Evolutionary conservation across 768 basidiomycete species (phyloP).

Genomic region (Gloeophyllum trabeum): DNA sequence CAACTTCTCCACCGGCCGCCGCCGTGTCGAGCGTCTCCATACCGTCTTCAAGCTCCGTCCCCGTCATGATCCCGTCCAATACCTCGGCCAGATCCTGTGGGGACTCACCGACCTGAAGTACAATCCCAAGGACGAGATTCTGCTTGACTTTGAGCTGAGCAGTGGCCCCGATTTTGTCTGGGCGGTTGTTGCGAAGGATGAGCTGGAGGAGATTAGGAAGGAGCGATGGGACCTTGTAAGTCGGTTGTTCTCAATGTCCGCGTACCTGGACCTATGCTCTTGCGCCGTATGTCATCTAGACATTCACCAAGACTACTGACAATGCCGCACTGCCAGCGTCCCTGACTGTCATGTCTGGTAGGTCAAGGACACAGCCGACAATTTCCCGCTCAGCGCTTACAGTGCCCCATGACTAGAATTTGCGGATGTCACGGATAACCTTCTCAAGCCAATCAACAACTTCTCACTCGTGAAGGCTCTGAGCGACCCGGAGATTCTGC

Average conservation of each 20-base stretch:
- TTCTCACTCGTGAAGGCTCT: slow-evolving; percentile 47
- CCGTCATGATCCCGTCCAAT: slow-evolving; percentile 72
- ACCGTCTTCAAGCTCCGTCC: slow-evolving; percentile 69
- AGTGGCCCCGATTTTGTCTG: slow-evolving; percentile 64
- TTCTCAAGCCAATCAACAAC: slow-evolving; percentile 49
- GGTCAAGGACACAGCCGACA: background rate
- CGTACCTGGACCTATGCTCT: too few relatives aligned
- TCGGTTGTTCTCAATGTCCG: slow-evolving; percentile 8
- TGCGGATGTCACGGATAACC: slow-evolving; percentile 71
- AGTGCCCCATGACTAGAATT: too few relatives aligned
- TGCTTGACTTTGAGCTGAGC: slow-evolving; percentile 69
- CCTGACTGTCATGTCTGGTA: slow-evolving; percentile 71
- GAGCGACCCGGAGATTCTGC: slow-evolving; percentile 48
- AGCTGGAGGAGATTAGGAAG: slow-evolving; percentile 56
- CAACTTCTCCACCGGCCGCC: slow-evolving; percentile 80
- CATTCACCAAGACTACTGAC: slow-evolving; percentile 74
- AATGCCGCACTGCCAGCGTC: slow-evolving; percentile 44
- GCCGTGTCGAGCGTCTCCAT: slow-evolving; percentile 67
- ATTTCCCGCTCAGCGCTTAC: slow-evolving; percentile 5
- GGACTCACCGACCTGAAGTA: slow-evolving; percentile 71
- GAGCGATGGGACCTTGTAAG: slow-evolving; percentile 82
- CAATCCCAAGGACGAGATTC: slow-evolving; percentile 52
- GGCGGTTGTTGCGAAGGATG: slow-evolving; percentile 75
- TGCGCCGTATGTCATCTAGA: too few relatives aligned
- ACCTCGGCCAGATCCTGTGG: slow-evolving; percentile 46